Base-by-base conservation (phyloP, 768 basidiomycete genomes). In the Russula sp. region DNA sequence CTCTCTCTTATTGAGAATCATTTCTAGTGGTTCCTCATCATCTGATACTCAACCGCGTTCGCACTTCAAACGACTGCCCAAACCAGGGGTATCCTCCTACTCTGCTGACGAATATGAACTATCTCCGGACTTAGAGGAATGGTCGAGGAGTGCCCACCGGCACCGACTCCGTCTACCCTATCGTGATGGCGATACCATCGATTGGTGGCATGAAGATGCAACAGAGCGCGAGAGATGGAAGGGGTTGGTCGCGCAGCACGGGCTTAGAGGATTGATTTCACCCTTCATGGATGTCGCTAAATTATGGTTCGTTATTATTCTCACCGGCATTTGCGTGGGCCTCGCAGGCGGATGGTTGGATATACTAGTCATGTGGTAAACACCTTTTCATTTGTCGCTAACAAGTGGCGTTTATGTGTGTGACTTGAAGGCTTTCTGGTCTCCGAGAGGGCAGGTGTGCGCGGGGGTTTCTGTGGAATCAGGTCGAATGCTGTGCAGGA, bases 381-480 rank as follows among this genome's bases (percentile, higher is more conserved):
- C 63, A 8, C 14, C n/a, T 20, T 45, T 56, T 39, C 20, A 2
- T 27, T 52, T 16, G 10, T 32, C 6, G 40, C 47, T 16, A 37
- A 18, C 9, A 48, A 50, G n/a, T 44, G 11, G 18, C 20, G 32
- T n/a, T 35, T 7, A 39, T 14, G 18, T 18, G 45, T 56, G 55
- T 31, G 31, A 18, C 13, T 16, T 35, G 42, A 55, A 88, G 87
- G 88, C 73, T 89, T 59, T 82, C 82, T 31, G 87, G 89, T 68
- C 71, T 89, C 44, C 80, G 86, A 3, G 85, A 86, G 71, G 88
- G 88, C 8, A 79, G 81, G 35, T 89, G 88, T 70, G 73, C 80
- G 10, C 83, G 84, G 67, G 85, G 84, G 2, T 83, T 88, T 74
- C 84, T 87, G 72, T 88, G 87, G 72, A 88, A 86, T 67, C 83